Conservation (phyloP, 257 asterid species). For the Fraxinus excelsior region DNA sequence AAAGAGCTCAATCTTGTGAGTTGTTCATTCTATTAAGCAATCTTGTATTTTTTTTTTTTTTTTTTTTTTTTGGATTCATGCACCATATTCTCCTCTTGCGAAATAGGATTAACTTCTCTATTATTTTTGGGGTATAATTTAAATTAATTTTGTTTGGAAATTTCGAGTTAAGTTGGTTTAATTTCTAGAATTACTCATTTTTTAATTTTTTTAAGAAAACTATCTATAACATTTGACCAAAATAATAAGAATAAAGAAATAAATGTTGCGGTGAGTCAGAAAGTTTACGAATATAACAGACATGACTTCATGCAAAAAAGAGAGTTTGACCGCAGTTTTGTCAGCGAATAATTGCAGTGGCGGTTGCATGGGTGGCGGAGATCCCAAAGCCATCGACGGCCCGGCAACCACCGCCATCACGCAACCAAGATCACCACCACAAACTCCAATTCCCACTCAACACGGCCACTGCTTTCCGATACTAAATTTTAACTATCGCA, state of each 20-base stretch:
- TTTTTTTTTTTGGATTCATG: not conserved
- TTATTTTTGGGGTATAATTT: not conserved
- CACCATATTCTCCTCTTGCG: not conserved
- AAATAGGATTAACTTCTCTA: not conserved
- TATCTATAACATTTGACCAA: no score
- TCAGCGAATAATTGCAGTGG: constrained; percentile 26
- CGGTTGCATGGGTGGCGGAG: not conserved
- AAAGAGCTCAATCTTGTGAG: constrained; percentile 35
- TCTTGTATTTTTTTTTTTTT: not conserved
- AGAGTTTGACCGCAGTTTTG: constrained; percentile 43
- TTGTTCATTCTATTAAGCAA: constrained; percentile 78
- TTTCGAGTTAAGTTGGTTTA: no score
- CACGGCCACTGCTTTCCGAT: not conserved
- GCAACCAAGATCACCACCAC: constrained; percentile 24
- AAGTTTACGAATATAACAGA: not conserved
- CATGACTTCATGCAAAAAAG: constrained; percentile 45
- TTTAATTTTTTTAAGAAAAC: no score
- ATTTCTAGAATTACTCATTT: no score
- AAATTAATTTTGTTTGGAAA: not conserved
- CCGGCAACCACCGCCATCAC: constrained; percentile 20
- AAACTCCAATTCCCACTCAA: not conserved
- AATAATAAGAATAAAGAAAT: no score
- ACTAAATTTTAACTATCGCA: not conserved
- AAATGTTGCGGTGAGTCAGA: no score
- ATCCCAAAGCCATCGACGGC: not conserved